Base-by-base conservation (phyloP, 1,284 basidiomycete species). In the Earliella scabrosa region DNA sequence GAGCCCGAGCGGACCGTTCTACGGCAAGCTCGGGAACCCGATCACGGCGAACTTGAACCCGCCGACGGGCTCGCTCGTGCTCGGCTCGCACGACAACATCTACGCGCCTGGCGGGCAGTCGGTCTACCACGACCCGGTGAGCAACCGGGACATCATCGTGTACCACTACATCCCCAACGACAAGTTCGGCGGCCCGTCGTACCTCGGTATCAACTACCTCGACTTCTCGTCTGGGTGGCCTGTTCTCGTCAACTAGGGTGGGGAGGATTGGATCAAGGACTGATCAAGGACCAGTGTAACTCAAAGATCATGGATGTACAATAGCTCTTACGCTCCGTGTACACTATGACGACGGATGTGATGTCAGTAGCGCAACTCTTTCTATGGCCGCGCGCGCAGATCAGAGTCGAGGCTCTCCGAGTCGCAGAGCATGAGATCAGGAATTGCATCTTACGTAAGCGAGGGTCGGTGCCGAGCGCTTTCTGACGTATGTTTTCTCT, bases 61-160 rank as follows among this genome's bases (percentile, higher is more conserved):
- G 26, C 13, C 29, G 6, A 39, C 50, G 39, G 72, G 72, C 13
- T 67, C 67, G 9, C 60, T 71, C 29, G 66, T 73, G n/a, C 66
- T 73, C 4, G 68, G 58, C 26, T 70, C 68, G 31, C 72, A 72
- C 59, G 72, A 63, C 45, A 68, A 72, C 49, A 61, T 74, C 47
- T 73, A 70, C 55, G 71, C 71, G 23, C 71, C 72, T n/a, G 71
- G 72, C 27, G 70, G 66, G 16, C 55, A 58, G 54, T 54, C 48
- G 27, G 31, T 57, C 23, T 56, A 57, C 43, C 20, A 20, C 35
- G 55, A 58, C 50, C 46, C 50, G 16, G 58, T 55, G 32, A 54
- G 58, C 45, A 34, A 35, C 9, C 53, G 52, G 14, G 60, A 58
- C 41, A 50, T 62, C 41, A 52, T 56, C 27, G 55, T 59, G 5